phyloP scores from a whole-genome alignment of 1,284 basidiomycete species.

The Apiotrichum gamsii region DNA sequence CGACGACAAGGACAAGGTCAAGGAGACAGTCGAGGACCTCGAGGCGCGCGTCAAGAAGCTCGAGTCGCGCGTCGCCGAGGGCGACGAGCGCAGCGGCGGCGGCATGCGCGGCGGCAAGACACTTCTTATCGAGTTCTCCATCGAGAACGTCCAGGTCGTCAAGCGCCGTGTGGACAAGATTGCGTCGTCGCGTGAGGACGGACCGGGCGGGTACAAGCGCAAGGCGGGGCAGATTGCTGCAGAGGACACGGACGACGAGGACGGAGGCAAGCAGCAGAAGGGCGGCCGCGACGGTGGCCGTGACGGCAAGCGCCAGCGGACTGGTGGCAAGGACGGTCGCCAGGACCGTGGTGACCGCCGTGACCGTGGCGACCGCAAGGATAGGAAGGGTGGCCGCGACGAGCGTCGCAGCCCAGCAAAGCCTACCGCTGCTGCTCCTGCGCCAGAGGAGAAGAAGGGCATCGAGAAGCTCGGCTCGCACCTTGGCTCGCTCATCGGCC shows the following conservation, averaged over 20 bases:
- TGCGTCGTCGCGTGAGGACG: constrained; percentile 6
- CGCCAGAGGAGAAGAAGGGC: constrained; percentile 31
- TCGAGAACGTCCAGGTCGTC: constrained; percentile 67
- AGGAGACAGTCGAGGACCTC: constrained; percentile 44
- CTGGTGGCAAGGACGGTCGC: not conserved
- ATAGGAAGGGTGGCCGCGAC: not conserved
- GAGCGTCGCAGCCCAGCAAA: not conserved
- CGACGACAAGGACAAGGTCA: constrained; percentile 12
- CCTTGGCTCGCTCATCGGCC: constrained; percentile 46
- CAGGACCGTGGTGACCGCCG: constrained; percentile 2
- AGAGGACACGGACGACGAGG: constrained; percentile 32
- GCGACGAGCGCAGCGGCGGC: constrained; percentile 29
- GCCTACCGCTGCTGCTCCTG: not conserved
- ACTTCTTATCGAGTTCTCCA: constrained; percentile 83
- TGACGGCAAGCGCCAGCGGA: not conserved
- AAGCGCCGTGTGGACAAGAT: constrained; percentile 45
- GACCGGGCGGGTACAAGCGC: constrained; percentile 17
- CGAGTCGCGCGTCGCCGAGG: constrained; percentile 35
- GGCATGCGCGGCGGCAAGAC: constrained; percentile 54
- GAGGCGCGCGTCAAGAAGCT: constrained; percentile 50
- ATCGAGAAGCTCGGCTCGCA: constrained; percentile 41
- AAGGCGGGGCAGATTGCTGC: constrained; percentile 9
- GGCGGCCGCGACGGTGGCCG: not conserved
- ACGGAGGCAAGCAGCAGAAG: not conserved
- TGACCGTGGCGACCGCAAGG: not conserved